These are phyloP conservation scores for Trichoderma gamsii DNA, from an alignment of 495 filamentous ascomycete species.

Conservation along the genomic window DNA sequence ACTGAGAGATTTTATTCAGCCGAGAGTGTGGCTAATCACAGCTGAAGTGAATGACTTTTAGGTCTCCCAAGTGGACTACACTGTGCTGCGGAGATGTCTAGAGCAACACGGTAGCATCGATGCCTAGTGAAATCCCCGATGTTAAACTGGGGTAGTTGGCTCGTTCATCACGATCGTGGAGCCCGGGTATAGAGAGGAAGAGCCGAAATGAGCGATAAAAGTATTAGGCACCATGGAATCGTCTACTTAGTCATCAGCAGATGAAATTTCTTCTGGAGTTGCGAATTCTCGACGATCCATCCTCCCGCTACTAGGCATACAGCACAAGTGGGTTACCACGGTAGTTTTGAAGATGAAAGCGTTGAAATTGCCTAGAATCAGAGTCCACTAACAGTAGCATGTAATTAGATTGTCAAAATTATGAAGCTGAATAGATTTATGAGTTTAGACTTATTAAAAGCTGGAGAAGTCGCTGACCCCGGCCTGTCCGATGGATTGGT, in stretches of 20 bases:
- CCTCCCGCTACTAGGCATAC: not conserved
- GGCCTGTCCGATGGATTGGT: not conserved
- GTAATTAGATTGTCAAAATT: not conserved
- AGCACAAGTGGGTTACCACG: not conserved
- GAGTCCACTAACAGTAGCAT: not conserved
- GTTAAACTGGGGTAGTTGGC: slow-evolving; percentile 5
- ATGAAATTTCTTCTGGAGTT: not conserved
- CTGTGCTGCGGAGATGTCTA: not conserved
- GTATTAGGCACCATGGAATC: not conserved
- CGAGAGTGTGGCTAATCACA: not conserved
- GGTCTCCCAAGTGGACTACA: not conserved
- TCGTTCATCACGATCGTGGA: not conserved
- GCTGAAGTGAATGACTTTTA: not conserved
- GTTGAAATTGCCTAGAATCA: not conserved
- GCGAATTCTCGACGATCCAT: slow-evolving; percentile 6
- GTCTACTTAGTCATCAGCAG: not conserved
- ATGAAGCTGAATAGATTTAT: not conserved
- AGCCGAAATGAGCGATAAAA: not conserved
- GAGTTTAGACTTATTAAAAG: not conserved
- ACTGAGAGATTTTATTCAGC: not conserved
- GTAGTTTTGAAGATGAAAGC: not conserved
- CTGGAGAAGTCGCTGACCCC: not conserved
- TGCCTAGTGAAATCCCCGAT: not conserved
- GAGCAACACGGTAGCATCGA: not conserved
- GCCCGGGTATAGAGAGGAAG: not conserved